Evolutionary conservation across 2,329 filamentous ascomycete species (phyloP).

Genomic region (Fusarium annulatum): DNA sequence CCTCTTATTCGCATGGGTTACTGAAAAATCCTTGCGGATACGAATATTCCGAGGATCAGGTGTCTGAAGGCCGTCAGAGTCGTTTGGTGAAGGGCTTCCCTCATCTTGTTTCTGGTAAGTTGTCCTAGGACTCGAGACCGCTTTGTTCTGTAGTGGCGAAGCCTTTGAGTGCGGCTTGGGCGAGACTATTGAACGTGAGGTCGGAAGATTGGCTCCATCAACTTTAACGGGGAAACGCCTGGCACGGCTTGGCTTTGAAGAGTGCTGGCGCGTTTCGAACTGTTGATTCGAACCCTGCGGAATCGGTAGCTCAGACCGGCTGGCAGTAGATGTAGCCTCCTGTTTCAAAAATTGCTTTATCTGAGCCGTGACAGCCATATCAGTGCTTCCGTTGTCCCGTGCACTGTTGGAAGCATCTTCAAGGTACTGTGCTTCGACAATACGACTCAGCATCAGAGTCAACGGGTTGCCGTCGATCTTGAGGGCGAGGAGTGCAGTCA

Average conservation of each 20-base stretch:
- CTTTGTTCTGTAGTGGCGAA: not conserved
- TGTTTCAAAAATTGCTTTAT: not conserved
- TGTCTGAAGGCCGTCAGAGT: not conserved
- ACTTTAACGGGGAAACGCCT: not conserved
- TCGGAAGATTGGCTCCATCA: not conserved
- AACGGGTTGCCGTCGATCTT: not conserved
- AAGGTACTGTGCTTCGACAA: not conserved
- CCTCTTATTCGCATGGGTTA: not conserved
- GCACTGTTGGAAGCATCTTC: not conserved
- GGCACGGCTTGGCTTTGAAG: not conserved
- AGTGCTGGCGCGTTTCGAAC: not conserved
- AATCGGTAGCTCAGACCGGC: not conserved
- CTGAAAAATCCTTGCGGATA: not conserved
- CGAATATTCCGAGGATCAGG: rapidly evolving
- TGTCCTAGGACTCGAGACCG: not conserved
- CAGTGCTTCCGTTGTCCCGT: not conserved
- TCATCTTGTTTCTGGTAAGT: not conserved
- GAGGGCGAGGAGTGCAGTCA: not conserved
- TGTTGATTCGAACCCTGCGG: not conserved
- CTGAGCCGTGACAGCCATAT: not conserved
- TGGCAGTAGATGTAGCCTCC: not conserved
- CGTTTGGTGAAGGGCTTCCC: not conserved
- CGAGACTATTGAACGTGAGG: not conserved
- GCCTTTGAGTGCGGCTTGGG: not conserved
- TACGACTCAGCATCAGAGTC: not conserved